These are phyloP conservation scores for Vigna nakashimae DNA, from an alignment of 306 rosid genomes.

Conservation along the genomic window DNA sequence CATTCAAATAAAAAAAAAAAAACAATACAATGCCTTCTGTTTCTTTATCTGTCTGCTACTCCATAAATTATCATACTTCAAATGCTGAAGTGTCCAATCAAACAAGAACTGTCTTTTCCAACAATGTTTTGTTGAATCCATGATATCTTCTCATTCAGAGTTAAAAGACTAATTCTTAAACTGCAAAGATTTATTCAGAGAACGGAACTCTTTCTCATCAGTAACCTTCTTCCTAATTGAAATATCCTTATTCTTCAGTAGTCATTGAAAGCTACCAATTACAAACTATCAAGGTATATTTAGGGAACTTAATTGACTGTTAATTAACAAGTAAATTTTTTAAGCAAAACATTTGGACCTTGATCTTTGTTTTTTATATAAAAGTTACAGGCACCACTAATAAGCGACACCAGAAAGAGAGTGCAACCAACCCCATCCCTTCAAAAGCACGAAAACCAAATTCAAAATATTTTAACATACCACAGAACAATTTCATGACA, in stretches of 20 bases:
- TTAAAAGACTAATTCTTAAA: background rate
- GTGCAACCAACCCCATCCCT: conserved; percentile 37
- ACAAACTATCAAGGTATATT: background rate
- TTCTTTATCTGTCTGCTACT: conserved; percentile 1
- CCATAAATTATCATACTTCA: background rate
- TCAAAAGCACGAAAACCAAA: conserved; percentile 44
- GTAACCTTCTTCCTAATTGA: background rate
- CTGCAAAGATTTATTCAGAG: background rate
- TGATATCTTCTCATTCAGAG: background rate
- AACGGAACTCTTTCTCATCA: background rate
- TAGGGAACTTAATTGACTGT: too few species aligned
- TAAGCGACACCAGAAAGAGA: conserved; percentile 16
- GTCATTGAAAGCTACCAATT: background rate
- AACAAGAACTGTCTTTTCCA: background rate
- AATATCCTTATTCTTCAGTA: background rate
- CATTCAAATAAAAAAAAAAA: background rate
- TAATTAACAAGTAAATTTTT: too few species aligned
- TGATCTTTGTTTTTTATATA: background rate
- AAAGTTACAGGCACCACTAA: background rate
- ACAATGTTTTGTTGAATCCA: background rate
- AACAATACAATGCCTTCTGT: background rate
- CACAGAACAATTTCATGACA: conserved; percentile 26
- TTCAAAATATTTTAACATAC: conserved; percentile 27
- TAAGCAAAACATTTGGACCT: background rate
- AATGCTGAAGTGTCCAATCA: background rate